Base-by-base conservation (phyloP, 805 yeast genomes). In the Zygotorulaspora sp. region DNA sequence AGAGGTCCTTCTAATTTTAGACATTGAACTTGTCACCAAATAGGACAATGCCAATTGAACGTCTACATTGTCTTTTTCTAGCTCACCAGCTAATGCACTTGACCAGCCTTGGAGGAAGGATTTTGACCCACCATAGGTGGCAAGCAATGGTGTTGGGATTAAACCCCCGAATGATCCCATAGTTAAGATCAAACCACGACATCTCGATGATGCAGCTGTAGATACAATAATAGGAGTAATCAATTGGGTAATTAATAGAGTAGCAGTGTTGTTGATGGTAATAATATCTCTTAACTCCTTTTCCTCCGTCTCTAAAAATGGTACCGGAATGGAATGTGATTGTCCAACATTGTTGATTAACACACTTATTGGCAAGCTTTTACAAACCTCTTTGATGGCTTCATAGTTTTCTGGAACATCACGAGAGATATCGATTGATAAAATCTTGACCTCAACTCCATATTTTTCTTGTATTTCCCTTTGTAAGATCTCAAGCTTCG, bases 131-230 rank as follows among this genome's bases (percentile, higher is more conserved):
- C 97, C 83, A 68, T 92, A 92, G 8, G 89, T 83, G 13, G 97
- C 95, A 52, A 92, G 73, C 50, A 78, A 72, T 15, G 98, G 97
- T 9, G 96, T 81, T 39, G 98, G 97, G 32, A 86, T 70, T 50
- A 89, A 72, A 3, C 97, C 98, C 37, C 96, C 95, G 58, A 92
- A 90, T 3, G 97, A 90, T 30, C 97, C 97, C 96, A 92, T 86
- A 20, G 92, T 88, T 51, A 92, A 70, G 43, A 92, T 76, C 53
- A 92, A 73, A 26, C 95, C 96, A 45, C 76, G 74, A n/a, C 62
- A 48, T 41, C 69, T 66, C 27, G 57, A 48, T 3, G 53, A 40
- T 28, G 66, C 64, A 17, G 77, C 71, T 28, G 84, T 74, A 11
- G 69, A 65, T 24, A 71, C 61, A 52, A 92, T 79, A n/a, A 66